These are phyloP conservation scores for Boletus rufocinnamomeus DNA, from an alignment of 768 basidiomycete species.

Conservation along the genomic window DNA sequence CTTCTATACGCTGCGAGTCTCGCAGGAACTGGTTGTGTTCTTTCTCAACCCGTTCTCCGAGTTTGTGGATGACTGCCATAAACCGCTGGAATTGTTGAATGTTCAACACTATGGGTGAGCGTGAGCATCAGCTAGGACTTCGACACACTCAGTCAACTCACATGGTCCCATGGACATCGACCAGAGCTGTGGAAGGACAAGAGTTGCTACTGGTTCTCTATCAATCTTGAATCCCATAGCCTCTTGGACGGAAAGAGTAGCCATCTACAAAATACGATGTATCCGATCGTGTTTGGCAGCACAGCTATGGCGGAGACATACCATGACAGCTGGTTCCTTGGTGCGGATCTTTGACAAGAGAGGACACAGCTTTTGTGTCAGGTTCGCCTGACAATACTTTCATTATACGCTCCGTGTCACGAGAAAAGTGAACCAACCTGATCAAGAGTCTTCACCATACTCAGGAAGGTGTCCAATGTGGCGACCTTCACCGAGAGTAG, in stretches of 20 bases:
- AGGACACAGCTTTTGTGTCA: constrained; percentile 96
- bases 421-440: constrained; percentile 50
- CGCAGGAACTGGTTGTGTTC: constrained; percentile 93
- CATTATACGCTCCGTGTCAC: neutral
- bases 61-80: constrained; percentile 79
- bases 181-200: constrained; percentile 93
- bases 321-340: constrained; percentile 94
- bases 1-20: constrained; percentile 89
- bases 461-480: constrained; percentile 77
- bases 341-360: constrained; percentile 93
- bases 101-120: constrained; percentile 57
- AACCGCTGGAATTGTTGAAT: constrained; percentile 90
- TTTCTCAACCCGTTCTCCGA: constrained; percentile 84
- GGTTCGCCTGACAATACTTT: constrained; percentile 55
- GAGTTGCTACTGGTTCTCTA: constrained; percentile 85
- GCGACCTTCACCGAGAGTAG: constrained; percentile 90
- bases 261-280: constrained; percentile 55
- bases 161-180: constrained; percentile 95
- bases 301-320: constrained; percentile 30
- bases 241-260: constrained; percentile 87
- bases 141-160: constrained; percentile 40
- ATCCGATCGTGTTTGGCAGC: neutral
- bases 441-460: constrained; percentile 89
- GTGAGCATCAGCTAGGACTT: neutral
- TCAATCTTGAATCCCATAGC: constrained; percentile 96